Conservation (phyloP, 176 grass and related monocot species). For the Areca catechu region DNA sequence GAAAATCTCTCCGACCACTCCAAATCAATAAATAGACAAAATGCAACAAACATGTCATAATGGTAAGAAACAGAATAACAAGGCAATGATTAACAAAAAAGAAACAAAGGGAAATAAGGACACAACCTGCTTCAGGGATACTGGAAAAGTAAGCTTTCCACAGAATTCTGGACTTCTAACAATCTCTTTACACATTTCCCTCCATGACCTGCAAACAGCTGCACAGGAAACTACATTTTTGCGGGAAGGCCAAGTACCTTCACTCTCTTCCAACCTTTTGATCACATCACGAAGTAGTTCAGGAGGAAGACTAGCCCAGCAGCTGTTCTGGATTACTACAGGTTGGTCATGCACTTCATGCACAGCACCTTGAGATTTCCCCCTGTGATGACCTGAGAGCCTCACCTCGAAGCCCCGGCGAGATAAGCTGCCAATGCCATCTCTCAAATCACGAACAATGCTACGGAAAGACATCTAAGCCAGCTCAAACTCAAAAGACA, state of each 20-base stretch:
- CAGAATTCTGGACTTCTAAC: constrained; percentile 8
- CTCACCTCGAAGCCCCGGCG: constrained; percentile 58
- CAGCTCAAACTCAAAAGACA: too few relatives aligned
- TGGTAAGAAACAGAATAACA: too few relatives aligned
- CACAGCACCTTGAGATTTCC: neutral
- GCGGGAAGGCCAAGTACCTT: constrained; percentile 10
- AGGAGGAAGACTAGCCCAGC: constrained; percentile 16
- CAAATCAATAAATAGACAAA: too few relatives aligned
- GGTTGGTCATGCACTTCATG: neutral
- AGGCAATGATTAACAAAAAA: neutral
- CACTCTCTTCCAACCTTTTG: constrained; percentile 13
- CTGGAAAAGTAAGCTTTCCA: constrained; percentile 14
- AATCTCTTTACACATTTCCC: constrained; percentile 15
- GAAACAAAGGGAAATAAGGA: neutral
- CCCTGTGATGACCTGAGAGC: neutral
- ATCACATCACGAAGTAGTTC: constrained; percentile 11
- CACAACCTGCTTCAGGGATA: constrained; percentile 11
- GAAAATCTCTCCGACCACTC: too few relatives aligned
- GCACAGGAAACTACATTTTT: constrained; percentile 9
- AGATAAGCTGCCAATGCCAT: constrained; percentile 69
- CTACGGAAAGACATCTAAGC: constrained; percentile 57
- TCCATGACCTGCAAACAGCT: constrained; percentile 11
- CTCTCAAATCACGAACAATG: constrained; percentile 66
- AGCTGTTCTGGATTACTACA: neutral
- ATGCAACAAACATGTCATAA: too few relatives aligned